Conservation (phyloP, 345 rosid species). For the Citrus inodora region DNA sequence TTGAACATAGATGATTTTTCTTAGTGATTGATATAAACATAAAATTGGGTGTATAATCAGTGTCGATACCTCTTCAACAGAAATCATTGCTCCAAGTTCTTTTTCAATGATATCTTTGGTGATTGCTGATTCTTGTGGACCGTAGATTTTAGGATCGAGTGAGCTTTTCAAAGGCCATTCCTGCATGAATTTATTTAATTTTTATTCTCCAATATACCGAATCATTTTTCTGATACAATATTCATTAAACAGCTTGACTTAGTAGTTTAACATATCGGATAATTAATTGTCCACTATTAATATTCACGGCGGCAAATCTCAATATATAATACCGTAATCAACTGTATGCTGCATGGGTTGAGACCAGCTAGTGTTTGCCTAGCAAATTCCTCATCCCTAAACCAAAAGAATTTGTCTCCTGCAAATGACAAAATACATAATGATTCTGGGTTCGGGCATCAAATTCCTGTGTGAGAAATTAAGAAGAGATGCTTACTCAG, state of each 20-base stretch:
- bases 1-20: background rate
- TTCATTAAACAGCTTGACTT: no score
- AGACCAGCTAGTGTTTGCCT: slow-evolving; percentile 82
- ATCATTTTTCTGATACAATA: no score
- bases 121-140: slow-evolving; percentile 48
- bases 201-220: no score
- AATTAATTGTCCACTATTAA: no score
- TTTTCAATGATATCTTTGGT: slow-evolving; percentile 52
- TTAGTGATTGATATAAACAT: background rate
- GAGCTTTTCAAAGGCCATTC: slow-evolving; percentile 48
- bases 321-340: slow-evolving; percentile 43
- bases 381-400: slow-evolving; percentile 73
- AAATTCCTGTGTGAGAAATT: background rate
- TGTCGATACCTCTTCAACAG: slow-evolving; percentile 44
- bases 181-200: slow-evolving; percentile 25
- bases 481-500: no score
- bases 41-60: no score
- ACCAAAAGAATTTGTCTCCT: slow-evolving; percentile 80
- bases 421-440: background rate
- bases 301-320: no score
- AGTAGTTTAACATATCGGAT: no score
- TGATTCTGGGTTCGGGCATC: background rate
- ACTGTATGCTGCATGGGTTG: slow-evolving; percentile 54
- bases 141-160: no score
- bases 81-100: slow-evolving; percentile 49